Base-by-base conservation (phyloP, 1,284 basidiomycete genomes). In the Ceratobasidium sp. region DNA sequence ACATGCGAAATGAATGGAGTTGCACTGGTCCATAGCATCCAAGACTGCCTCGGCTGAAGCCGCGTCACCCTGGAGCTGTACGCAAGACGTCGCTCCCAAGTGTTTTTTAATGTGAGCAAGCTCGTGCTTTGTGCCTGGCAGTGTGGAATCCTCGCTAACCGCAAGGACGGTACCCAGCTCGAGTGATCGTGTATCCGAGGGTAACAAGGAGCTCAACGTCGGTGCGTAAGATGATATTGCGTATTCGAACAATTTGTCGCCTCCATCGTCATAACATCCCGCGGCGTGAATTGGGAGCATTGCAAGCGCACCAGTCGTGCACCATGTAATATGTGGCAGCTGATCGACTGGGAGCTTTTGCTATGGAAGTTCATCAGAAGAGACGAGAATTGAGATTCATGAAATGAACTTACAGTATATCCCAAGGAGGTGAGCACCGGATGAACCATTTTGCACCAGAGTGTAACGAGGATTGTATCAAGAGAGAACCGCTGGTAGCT, bases 41-140 rank as follows among this genome's bases (percentile, higher is more conserved):
- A 75, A 24, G 5, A 75, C 74, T 19, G 29, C 31, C 1, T n/a
- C 31, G 1, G 15, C 33, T 15, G 56, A 71, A 8, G 63, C 63
- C 3, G 60, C 27, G 15, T 44, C 22, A 8, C 57, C 57, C 31
- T 51, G 17, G 27, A 75, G 45, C 0, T 54, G 17, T 9, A 15
- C 27, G 14, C 41, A n/a, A 8, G 14, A 44, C 4, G 8, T 17
- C 22, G 24, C 24, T 27, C 29, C 29, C 3, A 22, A 41, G 3
- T 4, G 31, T 19, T 59, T 41, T 6, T n/a, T 11, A 7, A 75
- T 33, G 9, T 2, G 27, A 5, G 6, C n/a, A 14, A 75, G 56
- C 33, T 75, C 74, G 5, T 50, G 36, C 5, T 15, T 19, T 8
- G 66, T 44, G 17, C 59, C 59, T 15, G 66, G 74, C 11, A 75